These are phyloP conservation scores for Moricandia arvensis DNA, from an alignment of 345 rosid species.

Conservation along the genomic window DNA sequence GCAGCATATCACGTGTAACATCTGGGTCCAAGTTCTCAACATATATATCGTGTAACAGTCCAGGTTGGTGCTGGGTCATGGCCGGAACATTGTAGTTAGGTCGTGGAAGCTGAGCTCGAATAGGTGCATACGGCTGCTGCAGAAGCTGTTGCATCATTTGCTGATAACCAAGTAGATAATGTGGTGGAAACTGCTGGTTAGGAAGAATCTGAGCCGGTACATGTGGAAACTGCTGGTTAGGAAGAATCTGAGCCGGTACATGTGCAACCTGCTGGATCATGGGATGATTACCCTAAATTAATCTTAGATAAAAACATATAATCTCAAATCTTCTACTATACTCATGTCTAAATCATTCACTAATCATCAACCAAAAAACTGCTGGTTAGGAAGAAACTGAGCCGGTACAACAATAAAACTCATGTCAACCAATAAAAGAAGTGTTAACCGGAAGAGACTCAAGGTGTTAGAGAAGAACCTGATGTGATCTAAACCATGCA, in stretches of 20 bases:
- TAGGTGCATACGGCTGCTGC: neutral
- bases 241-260: neutral
- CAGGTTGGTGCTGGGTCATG: neutral
- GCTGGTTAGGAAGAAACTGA: too few relatives aligned
- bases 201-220: too few relatives aligned
- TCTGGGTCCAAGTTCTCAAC: neutral
- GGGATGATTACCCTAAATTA: neutral
- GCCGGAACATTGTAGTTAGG: neutral
- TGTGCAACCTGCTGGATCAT: neutral
- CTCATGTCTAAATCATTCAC: neutral
- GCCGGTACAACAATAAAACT: too few relatives aligned
- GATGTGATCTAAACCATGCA: too few relatives aligned
- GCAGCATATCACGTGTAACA: neutral
- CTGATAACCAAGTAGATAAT: neutral
- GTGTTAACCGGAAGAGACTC: neutral
- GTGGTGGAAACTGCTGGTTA: neutral
- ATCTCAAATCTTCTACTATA: too few relatives aligned
- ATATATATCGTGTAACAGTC: neutral
- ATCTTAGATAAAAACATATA: neutral
- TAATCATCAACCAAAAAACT: neutral
- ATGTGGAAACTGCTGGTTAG: neutral
- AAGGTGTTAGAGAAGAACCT: neutral
- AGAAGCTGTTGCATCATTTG: neutral
- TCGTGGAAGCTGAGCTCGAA: neutral
- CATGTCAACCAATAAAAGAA: neutral